Evolutionary conservation across 179 eudicot genomes (phyloP).

Genomic region (Nepenthes alata): DNA sequence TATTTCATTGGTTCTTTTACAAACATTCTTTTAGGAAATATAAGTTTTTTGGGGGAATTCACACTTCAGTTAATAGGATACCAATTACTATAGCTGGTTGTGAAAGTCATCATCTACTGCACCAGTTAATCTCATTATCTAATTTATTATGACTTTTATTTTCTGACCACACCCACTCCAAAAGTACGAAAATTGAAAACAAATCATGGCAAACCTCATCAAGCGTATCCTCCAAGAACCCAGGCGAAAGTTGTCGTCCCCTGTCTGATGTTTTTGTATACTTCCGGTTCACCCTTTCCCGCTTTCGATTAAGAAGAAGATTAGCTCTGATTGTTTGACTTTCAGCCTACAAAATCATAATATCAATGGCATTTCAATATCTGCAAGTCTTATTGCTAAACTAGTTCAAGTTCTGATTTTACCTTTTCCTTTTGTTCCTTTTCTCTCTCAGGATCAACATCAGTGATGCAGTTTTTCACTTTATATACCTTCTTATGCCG

Average conservation of each 20-base stretch:
- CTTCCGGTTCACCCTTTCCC: conserved; percentile 87
- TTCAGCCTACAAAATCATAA: conserved; percentile 54
- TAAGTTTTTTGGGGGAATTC: too few relatives aligned
- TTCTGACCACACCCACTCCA: too few relatives aligned
- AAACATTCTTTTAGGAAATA: too few relatives aligned
- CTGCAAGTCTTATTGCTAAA: conserved; percentile 5
- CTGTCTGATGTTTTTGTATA: conserved; percentile 65
- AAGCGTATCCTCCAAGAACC: conserved; percentile 90
- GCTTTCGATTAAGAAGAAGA: conserved; percentile 63
- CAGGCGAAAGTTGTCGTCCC: conserved; percentile 98
- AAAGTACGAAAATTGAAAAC: too few relatives aligned
- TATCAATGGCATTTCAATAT: conserved; percentile 4
- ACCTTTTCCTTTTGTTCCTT: conserved; percentile 92
- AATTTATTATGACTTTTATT: too few relatives aligned
- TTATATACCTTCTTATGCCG: conserved; percentile 87
- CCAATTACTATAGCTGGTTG: too few relatives aligned
- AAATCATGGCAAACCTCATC: conserved; percentile 51
- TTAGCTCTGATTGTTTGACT: conserved; percentile 88
- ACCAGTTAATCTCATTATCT: too few relatives aligned
- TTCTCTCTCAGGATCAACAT: conserved; percentile 98
- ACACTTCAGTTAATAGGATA: too few relatives aligned
- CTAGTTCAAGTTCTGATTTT: conserved; percentile 4
- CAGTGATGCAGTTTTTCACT: conserved; percentile 91
- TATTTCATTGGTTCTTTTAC: too few relatives aligned
- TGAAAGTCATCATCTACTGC: too few relatives aligned